Conservation (phyloP, 2,329 filamentous ascomycete species). For the Hymenotorrendiella dingleyae region DNA sequence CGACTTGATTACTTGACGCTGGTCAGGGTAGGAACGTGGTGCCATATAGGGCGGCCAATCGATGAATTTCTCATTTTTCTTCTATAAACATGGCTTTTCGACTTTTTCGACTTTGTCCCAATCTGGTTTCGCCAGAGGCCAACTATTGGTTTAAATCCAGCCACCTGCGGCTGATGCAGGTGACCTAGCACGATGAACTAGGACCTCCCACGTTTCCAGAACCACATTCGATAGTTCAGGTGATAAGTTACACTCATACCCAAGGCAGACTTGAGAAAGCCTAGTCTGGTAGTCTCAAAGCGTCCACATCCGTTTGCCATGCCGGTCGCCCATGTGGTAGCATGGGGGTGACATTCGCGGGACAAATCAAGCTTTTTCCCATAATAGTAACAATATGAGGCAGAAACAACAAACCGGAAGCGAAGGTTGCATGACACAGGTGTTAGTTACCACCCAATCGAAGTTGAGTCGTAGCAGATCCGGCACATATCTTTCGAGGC, state of each 20-base stretch:
- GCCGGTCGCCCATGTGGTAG: background rate
- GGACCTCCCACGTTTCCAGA: background rate
- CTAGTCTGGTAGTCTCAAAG: background rate
- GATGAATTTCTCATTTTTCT: constrained; percentile 1
- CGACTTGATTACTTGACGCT: background rate
- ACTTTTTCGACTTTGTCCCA: constrained; percentile 3
- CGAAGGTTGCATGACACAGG: background rate
- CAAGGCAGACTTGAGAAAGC: constrained; percentile 7
- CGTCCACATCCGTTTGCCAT: background rate
- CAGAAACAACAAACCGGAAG: background rate
- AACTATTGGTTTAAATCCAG: constrained; percentile 3
- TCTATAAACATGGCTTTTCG: constrained; percentile 1
- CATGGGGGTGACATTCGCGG: constrained; percentile 1
- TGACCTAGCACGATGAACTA: background rate
- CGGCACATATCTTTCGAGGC: no score
- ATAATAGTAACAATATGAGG: constrained; percentile 6
- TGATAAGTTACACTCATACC: constrained; percentile 3
- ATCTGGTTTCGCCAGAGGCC: background rate
- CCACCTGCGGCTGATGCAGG: constrained; percentile 4
- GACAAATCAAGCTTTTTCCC: background rate
- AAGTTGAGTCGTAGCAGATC: no score
- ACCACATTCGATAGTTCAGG: constrained; percentile 4
- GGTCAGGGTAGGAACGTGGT: constrained; percentile 6
- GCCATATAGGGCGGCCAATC: constrained; percentile 8
- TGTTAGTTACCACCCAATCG: background rate